phyloP scores from a whole-genome alignment of 1,284 basidiomycete genomes.

The Sphaerobolus stellatus region DNA sequence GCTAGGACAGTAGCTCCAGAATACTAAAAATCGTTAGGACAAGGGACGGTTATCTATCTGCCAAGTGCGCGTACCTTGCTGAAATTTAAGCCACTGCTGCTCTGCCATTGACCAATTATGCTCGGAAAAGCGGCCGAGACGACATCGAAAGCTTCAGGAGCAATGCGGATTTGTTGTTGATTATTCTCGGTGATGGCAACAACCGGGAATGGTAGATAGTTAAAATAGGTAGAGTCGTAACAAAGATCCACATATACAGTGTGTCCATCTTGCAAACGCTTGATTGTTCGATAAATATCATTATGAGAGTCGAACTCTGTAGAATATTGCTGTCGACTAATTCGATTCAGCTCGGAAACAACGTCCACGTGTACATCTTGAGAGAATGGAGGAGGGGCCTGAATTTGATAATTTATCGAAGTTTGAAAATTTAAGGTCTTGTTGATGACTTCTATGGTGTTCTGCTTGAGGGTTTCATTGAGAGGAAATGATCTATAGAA shows the following conservation, averaged over 20 bases:
- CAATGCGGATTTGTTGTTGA: conserved; percentile 51
- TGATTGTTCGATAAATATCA: conserved; percentile 52
- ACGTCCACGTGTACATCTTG: conserved; percentile 57
- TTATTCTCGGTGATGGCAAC: conserved; percentile 50
- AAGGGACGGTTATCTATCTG: no score
- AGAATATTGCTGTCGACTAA: conserved; percentile 41
- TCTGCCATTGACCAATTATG: conserved; percentile 54
- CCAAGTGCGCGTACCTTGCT: conserved; percentile 36
- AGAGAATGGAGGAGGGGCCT: conserved; percentile 52
- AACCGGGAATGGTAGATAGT: conserved; percentile 54
- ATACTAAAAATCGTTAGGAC: conserved; percentile 39
- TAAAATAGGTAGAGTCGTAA: conserved; percentile 54
- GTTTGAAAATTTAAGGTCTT: conserved; percentile 61
- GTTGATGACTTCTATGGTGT: conserved; percentile 52
- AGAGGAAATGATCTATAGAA: conserved; percentile 10
- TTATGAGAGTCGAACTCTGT: conserved; percentile 56
- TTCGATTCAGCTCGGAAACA: conserved; percentile 48
- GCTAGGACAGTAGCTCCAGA: conserved; percentile 53
- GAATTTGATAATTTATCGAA: conserved; percentile 56
- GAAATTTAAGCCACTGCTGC: conserved; percentile 41
- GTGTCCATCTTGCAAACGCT: conserved; percentile 58
- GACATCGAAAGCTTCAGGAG: conserved; percentile 56
- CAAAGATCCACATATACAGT: conserved; percentile 55
- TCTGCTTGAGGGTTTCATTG: conserved; percentile 32
- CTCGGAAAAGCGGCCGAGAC: conserved; percentile 53